Percentiles rank a stretch among this genome's conserved stretches.
Evolutionary conservation across 106 monocot genomes (phyloP).

Genomic region (Dactylorhiza incarnata): DNA sequence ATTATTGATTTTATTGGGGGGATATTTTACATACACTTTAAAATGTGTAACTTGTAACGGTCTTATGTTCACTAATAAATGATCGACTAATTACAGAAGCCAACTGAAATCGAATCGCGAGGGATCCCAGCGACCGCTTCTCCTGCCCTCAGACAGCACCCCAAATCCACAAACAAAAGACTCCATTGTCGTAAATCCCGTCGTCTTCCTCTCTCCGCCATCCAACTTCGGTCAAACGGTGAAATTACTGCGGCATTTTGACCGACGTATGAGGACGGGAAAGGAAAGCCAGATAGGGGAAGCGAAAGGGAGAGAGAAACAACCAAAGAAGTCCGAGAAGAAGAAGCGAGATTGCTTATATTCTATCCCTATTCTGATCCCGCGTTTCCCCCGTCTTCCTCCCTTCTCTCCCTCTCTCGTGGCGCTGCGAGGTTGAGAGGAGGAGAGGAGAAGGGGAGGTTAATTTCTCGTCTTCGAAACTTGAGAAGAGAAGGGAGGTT

Average conservation of each 20-base stretch:
- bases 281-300: neutral
- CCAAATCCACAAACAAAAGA: neutral
- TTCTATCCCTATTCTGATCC: neutral
- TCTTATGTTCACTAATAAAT: too few species aligned
- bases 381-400: neutral
- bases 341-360: neutral
- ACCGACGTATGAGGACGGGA: neutral
- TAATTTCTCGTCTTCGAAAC: neutral
- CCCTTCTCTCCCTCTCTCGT: neutral
- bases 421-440: neutral
- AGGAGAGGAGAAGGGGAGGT: neutral
- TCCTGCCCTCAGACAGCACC: neutral
- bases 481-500: slow-evolving; percentile 1
- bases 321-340: neutral
- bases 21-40: too few species aligned
- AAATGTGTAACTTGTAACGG: too few species aligned
- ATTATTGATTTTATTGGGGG: too few species aligned
- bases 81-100: too few species aligned
- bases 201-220: neutral
- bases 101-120: too few species aligned
- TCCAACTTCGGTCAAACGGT: neutral
- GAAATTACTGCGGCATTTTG: neutral
- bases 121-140: neutral
- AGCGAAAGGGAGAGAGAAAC: neutral
- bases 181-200: neutral